A percentile compares a stretch with the other conserved stretches of the same genome.
phyloP scores from a whole-genome alignment of 768 basidiomycete genomes.

The Pulveroboletus sp. region DNA sequence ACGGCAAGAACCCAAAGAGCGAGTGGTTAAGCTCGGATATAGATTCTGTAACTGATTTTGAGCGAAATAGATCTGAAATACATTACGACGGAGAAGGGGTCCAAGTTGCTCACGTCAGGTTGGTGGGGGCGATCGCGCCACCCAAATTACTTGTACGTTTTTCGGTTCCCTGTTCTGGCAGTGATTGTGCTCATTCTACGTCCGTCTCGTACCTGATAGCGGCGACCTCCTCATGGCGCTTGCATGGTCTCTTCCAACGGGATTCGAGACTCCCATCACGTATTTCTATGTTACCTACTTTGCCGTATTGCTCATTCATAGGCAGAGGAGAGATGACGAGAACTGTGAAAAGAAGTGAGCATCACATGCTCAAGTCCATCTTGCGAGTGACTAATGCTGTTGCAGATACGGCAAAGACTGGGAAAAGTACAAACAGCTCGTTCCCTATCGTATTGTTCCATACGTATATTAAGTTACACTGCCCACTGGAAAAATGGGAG shows the following conservation, averaged over 20 bases:
- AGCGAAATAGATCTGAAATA: conserved; percentile 58
- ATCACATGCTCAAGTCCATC: background rate
- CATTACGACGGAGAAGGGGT: conserved; percentile 78
- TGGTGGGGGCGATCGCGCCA: conserved; percentile 97
- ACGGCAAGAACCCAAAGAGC: conserved; percentile 94
- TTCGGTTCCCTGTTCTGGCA: background rate
- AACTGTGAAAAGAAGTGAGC: conserved; percentile 82
- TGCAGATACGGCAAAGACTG: conserved; percentile 89
- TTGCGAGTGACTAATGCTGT: background rate
- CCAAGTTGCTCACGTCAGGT: conserved; percentile 87
- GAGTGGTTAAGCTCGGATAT: background rate
- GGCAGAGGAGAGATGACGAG: conserved; percentile 89
- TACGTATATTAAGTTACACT: conserved; percentile 55
- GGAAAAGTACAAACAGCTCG: conserved; percentile 82
- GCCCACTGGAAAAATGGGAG: background rate
- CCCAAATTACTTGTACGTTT: conserved; percentile 79
- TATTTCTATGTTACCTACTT: conserved; percentile 96
- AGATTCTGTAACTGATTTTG: conserved; percentile 1
- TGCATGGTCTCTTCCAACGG: conserved; percentile 92
- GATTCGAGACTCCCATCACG: conserved; percentile 87
- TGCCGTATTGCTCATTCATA: conserved; percentile 79
- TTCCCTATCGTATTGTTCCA: conserved; percentile 82
- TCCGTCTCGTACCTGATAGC: conserved; percentile 31
- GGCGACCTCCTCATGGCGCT: conserved; percentile 86
- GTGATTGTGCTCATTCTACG: background rate